Conservation (phyloP, 495 filamentous ascomycete species). For the Tuber microsphaerosporum region DNA sequence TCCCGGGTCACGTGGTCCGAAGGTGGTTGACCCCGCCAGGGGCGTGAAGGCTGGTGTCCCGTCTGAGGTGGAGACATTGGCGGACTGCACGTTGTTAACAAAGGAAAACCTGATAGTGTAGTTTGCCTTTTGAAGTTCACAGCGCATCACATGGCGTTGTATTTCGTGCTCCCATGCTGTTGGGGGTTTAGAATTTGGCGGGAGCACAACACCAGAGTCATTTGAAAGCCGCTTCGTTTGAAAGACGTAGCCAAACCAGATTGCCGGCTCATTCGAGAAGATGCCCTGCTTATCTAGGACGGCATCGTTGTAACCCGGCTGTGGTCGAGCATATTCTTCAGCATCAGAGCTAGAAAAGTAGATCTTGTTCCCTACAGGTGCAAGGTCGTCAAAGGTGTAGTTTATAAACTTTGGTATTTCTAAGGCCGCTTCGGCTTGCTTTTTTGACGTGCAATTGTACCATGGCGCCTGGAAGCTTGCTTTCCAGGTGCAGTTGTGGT, state of each 20-base stretch:
- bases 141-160: conserved; percentile 40
- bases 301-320: conserved; percentile 12
- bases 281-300: conserved; percentile 31
- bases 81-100: conserved; percentile 15
- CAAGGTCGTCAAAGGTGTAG: conserved; percentile 32
- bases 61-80: neutral
- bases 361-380: conserved; percentile 38
- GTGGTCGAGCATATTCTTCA: conserved; percentile 32
- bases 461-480: conserved; percentile 42
- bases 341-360: conserved; percentile 39
- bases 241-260: conserved; percentile 44
- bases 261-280: conserved; percentile 42
- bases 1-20: conserved; percentile 2
- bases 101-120: conserved; percentile 33
- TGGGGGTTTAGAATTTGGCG: neutral
- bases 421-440: neutral
- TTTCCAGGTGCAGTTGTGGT: conserved; percentile 44
- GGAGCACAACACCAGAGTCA: neutral
- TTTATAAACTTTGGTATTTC: conserved; percentile 11
- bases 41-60: conserved; percentile 14
- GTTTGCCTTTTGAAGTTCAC: conserved; percentile 40
- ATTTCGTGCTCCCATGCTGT: conserved; percentile 35
- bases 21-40: neutral
- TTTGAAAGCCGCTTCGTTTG: conserved; percentile 12
- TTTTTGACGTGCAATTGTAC: conserved; percentile 43